Evolutionary conservation across 176 grass and related monocot genomes (phyloP), one percentile per base, ranked within the genome.

Genomic region (Olyra latifolia): DNA sequence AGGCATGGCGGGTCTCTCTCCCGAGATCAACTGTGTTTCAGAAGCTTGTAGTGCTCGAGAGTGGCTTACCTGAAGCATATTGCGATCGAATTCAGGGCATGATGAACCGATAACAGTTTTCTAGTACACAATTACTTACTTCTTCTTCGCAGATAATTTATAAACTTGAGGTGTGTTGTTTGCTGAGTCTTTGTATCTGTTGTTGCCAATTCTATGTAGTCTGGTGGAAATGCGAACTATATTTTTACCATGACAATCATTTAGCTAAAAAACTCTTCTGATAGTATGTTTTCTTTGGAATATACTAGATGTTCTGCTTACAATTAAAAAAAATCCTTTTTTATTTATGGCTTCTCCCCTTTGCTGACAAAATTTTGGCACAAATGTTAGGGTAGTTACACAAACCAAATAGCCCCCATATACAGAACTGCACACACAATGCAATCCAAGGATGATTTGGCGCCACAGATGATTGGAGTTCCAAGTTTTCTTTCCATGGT

Each of bases 61-160:
- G 15, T 74, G 70, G 41, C 28, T 56, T 29, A 8, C 38, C 76
- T 46, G 22, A 15, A 50, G 49, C 22, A 22, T 38, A 10, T 14
- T 42, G 12, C 3, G 23, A 57, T 45, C 12, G 27, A 35, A 53
- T 79, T 79, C 64, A 71, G 45, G 2, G 17, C 17, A 49, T 62
- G 55, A 15, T 78, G 80, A 50, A 74, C 16, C n/a, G 15, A 10
- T 43, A 12, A 43, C 53, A 8, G 15, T 55, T 66, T 44, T 85
- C 57, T 24, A 45, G 66, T 19, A 19, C 75, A 73, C 14, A 19
- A 25, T 25, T 16, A 40, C 62, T 8, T 40, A 77, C 24, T 66
- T 82, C 5, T 53, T 27, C 44, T 20, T 8, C 23, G 50, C 62
- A 59, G n/a, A 78, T 81, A 87, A 60, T 48, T 49, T 69, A 22